Conservation (phyloP, 768 basidiomycete genomes). For the Collybia sp. region DNA sequence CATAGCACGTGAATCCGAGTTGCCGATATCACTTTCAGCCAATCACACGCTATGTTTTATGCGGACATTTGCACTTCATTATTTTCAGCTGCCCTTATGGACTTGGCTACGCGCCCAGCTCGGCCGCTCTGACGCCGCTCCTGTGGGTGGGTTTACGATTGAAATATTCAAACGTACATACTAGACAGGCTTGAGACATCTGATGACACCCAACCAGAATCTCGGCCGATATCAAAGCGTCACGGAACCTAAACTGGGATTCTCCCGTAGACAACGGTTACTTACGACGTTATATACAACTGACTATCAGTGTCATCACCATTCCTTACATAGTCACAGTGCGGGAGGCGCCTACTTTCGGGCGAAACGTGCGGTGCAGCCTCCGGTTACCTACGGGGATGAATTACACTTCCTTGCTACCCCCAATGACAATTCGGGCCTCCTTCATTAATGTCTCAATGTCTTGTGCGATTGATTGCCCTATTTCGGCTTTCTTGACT, state of each 20-base stretch:
- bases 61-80: constrained; percentile 7
- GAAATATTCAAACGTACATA: too few species aligned
- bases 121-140: constrained; percentile 12
- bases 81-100: constrained; percentile 2
- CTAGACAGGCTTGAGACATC: too few species aligned
- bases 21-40: constrained; percentile 16
- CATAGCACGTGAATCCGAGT: constrained; percentile 33
- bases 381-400: too few species aligned
- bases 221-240: too few species aligned
- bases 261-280: too few species aligned
- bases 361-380: too few species aligned
- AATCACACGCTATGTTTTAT: constrained; percentile 26
- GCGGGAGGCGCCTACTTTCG: too few species aligned
- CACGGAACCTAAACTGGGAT: too few species aligned
- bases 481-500: constrained; percentile 14
- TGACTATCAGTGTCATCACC: too few species aligned
- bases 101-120: not conserved
- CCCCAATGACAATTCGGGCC: constrained; percentile 6
- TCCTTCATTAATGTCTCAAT: constrained; percentile 13
- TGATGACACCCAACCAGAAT: too few species aligned
- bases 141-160: not conserved
- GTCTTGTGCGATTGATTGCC: constrained; percentile 10
- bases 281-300: too few species aligned
- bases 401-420: not conserved
- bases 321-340: too few species aligned